A percentile compares a stretch with the other conserved stretches of the same genome.
These are phyloP conservation scores for Gleditsia sinensis DNA, from an alignment of 306 rosid genomes.

Conservation along the genomic window DNA sequence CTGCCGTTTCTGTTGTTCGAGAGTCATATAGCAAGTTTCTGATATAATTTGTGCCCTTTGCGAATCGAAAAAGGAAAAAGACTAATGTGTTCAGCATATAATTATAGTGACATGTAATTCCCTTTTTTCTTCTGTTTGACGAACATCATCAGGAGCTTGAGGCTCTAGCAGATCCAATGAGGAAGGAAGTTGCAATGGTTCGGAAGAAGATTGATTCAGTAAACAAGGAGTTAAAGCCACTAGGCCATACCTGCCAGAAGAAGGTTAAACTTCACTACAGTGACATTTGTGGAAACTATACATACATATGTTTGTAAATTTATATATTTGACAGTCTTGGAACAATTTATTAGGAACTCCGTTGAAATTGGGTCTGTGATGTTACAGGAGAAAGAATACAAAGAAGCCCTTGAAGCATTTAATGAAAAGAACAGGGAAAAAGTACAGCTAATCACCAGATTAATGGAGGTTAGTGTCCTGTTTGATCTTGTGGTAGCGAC, in stretches of 20 bases:
- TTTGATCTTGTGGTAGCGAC: background rate
- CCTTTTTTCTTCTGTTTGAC: slow-evolving; percentile 28
- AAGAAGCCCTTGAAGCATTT: slow-evolving; percentile 95
- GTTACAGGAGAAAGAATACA: slow-evolving; percentile 91
- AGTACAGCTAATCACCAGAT: slow-evolving; percentile 67
- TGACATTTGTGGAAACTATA: slow-evolving; percentile 17
- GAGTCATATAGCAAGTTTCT: background rate
- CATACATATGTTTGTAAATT: background rate
- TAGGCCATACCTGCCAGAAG: slow-evolving; percentile 94
- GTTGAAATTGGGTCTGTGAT: slow-evolving; percentile 26
- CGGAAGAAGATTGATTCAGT: slow-evolving; percentile 83
- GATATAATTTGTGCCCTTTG: background rate
- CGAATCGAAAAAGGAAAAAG: background rate
- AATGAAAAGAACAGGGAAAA: slow-evolving; percentile 96
- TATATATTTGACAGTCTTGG: background rate
- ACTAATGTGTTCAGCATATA: background rate
- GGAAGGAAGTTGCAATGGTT: slow-evolving; percentile 87
- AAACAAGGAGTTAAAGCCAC: slow-evolving; percentile 97
- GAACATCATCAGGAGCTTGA: slow-evolving; percentile 85
- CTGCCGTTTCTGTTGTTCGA: background rate
- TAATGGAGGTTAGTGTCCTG: slow-evolving; percentile 56
- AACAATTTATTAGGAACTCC: background rate
- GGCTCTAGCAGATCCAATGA: slow-evolving; percentile 93
- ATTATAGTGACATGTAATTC: slow-evolving; percentile 5
- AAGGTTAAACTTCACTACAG: slow-evolving; percentile 55